Evolutionary conservation across 495 filamentous ascomycete genomes (phyloP), one percentile per base, ranked within the genome.

Genomic region (Parathielavia hyrcaniae): DNA sequence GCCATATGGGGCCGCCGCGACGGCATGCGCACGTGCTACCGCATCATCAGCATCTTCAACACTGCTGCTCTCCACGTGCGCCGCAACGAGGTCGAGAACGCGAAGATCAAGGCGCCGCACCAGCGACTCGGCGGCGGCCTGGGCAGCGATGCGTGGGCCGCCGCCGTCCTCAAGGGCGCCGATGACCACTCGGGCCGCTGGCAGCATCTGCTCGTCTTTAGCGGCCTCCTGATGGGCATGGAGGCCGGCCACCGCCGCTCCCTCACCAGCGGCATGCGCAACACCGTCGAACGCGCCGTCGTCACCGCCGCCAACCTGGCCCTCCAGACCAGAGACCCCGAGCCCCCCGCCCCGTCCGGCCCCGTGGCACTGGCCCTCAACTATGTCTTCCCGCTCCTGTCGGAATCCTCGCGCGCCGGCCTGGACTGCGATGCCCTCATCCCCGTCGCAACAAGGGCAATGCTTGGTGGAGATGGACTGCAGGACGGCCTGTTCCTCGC

Each of bases 1-100:
- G 88, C 92, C 2, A 82, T 98, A 71, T 98, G 93, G 93, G 58
- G 40, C 39, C 68, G 64, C 45, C 56, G 64, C 75, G 83, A 91
- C 60, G 86, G 85, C 45, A 76, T 98, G 35, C 80, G 81, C 40
- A 83, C 85, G 3, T 83, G 85, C 67, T 81, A 88, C 61, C 85
- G 85, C 61, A 81, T 93, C 61, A 80, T 97, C 60, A 87, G 90
- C 68, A 83, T 95, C 61, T 97, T 89, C 78, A 93, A 95, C 68
- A 86, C 86, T 13, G 89, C 93, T 52, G 83, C 87, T 3, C 80
- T 82, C 50, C 81, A 81, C 30, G 74, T 91, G 11, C 74, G 83
- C 55, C 73, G 76, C 36, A 78, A 81, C 58, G 75, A 80, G 64
- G 49, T 76, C 13, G 77, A 81, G 55, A 79, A 39, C 69, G 81